phyloP scores from a whole-genome alignment of 768 basidiomycete species.

The Auricularia sp. region DNA sequence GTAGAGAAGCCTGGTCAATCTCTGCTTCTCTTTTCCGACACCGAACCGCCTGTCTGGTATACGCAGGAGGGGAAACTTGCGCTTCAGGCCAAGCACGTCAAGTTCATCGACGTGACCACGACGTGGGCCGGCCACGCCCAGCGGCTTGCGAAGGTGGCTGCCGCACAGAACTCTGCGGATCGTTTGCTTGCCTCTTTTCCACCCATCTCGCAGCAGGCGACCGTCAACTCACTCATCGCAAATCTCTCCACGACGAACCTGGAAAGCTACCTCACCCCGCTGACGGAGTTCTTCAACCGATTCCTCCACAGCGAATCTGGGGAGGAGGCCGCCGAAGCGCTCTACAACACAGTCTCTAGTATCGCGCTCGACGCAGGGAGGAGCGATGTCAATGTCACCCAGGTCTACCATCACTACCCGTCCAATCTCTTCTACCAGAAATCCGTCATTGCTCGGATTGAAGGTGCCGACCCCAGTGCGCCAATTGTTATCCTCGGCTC shows the following conservation, averaged over 20 bases:
- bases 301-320: background rate
- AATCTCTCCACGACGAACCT: background rate
- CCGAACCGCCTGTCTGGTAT: background rate
- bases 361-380: background rate
- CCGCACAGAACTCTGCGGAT: background rate
- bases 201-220: background rate
- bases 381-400: background rate
- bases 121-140: background rate
- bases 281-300: background rate
- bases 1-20: background rate
- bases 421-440: background rate
- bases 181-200: background rate
- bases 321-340: background rate
- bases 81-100: background rate
- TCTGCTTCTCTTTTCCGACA: background rate
- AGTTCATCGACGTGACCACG: background rate
- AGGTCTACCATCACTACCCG: background rate
- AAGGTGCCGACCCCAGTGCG: conserved; percentile 4
- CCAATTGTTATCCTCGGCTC: conserved; percentile 57
- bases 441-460: conserved; percentile 3
- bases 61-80: background rate
- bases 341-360: background rate
- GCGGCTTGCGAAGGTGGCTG: background rate
- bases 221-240: background rate
- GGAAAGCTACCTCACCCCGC: background rate